Evolutionary conservation across 2,329 filamentous ascomycete species (phyloP).

Genomic region (Verticillium alfalfae): DNA sequence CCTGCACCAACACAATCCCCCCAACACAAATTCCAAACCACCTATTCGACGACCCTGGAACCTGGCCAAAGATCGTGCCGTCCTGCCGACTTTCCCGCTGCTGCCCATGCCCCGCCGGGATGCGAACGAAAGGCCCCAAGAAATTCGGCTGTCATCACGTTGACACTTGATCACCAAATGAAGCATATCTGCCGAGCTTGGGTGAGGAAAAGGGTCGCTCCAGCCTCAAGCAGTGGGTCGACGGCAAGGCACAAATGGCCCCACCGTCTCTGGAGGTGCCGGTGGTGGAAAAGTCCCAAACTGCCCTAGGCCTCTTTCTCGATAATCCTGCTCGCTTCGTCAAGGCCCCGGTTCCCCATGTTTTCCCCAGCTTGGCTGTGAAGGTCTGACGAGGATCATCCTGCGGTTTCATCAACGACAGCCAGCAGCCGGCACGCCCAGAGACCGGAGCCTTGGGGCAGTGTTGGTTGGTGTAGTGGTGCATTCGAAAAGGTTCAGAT

Average conservation of each 20-base stretch:
- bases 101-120: too few relatives aligned
- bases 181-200: not conserved
- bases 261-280: not conserved
- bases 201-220: not conserved
- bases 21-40: not conserved
- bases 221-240: conserved; percentile 2
- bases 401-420: not conserved
- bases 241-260: not conserved
- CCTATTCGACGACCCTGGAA: too few relatives aligned
- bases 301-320: not conserved
- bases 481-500: not conserved
- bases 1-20: not conserved
- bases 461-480: not conserved
- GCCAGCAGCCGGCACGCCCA: not conserved
- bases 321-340: not conserved
- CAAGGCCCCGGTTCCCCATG: conserved; percentile 6
- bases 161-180: not conserved
- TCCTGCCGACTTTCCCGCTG: too few relatives aligned
- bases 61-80: too few relatives aligned
- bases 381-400: not conserved
- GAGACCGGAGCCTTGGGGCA: not conserved
- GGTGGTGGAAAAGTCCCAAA: not conserved
- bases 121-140: too few relatives aligned
- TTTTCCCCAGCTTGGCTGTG: not conserved
- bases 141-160: not conserved